Evolutionary conservation across 768 basidiomycete genomes (phyloP).

Genomic region (Mrakia frigida): DNA sequence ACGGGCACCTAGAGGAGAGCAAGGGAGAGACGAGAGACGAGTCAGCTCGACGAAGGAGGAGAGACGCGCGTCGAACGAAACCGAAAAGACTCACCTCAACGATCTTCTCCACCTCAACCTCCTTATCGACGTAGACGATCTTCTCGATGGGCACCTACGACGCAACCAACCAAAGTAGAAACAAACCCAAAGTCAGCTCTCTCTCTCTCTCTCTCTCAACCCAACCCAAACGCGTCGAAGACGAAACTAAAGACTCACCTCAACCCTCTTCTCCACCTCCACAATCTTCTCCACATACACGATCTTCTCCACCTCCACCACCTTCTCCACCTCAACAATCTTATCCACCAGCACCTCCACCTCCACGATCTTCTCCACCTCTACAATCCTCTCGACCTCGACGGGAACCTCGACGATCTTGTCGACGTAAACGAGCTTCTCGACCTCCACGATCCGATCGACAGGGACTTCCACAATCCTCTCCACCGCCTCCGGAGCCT

Average conservation of each 20-base stretch:
- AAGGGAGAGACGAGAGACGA: too few relatives aligned
- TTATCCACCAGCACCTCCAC: slow-evolving; percentile 36
- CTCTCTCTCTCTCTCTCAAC: too few relatives aligned
- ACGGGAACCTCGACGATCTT: slow-evolving; percentile 31
- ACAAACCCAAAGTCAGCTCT: neutral
- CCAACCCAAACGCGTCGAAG: too few relatives aligned
- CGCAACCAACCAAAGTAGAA: too few relatives aligned
- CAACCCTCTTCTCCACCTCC: slow-evolving; percentile 38
- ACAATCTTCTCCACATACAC: slow-evolving; percentile 28
- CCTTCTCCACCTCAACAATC: slow-evolving; percentile 15
- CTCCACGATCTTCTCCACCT: slow-evolving; percentile 38
- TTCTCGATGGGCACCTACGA: too few relatives aligned
- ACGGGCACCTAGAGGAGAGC: too few relatives aligned
- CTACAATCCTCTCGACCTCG: slow-evolving; percentile 36
- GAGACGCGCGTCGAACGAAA: too few relatives aligned
- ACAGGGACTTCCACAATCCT: slow-evolving; percentile 35
- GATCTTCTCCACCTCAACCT: too few relatives aligned
- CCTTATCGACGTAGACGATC: too few relatives aligned
- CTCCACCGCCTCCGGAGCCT: slow-evolving; percentile 36
- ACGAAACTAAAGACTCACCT: neutral
- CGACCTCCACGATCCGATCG: slow-evolving; percentile 36
- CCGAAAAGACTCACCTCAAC: too few relatives aligned
- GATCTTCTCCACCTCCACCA: slow-evolving; percentile 35
- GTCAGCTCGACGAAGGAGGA: too few relatives aligned
- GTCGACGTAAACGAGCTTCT: slow-evolving; percentile 33